phyloP scores from a whole-genome alignment of 108 stramenopile genomes.

The Skeletonema marinoi region DNA sequence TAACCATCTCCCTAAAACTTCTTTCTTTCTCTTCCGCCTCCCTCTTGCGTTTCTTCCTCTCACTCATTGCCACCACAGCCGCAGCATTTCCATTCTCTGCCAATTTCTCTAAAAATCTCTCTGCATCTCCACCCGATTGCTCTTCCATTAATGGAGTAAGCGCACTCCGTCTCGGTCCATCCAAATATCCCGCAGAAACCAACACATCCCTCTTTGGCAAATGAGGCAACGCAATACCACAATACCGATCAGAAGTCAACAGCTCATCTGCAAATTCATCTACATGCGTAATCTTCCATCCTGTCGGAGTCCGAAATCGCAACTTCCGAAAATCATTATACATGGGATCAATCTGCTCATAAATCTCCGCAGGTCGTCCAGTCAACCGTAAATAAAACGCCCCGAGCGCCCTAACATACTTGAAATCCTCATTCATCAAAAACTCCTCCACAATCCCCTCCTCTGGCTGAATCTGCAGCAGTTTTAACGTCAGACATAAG shows the following conservation, averaged over 20 bases:
- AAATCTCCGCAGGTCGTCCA: slow-evolving; percentile 93
- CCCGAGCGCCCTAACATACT: slow-evolving; percentile 94
- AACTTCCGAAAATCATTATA: slow-evolving; percentile 90
- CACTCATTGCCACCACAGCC: slow-evolving; percentile 46
- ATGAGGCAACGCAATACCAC: slow-evolving; percentile 92
- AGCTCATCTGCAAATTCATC: slow-evolving; percentile 93
- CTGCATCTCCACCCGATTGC: slow-evolving; percentile 50
- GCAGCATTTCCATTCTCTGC: slow-evolving; percentile 56
- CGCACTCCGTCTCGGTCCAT: slow-evolving; percentile 63
- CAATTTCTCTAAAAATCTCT: slow-evolving; percentile 63
- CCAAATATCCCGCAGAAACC: slow-evolving; percentile 76
- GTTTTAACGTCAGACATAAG: slow-evolving; percentile 92
- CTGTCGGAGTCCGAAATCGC: slow-evolving; percentile 56
- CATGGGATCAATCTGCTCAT: slow-evolving; percentile 89
- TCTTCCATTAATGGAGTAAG: slow-evolving; percentile 51
- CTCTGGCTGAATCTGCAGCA: slow-evolving; percentile 96
- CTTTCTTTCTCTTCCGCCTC: slow-evolving; percentile 21
- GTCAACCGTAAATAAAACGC: slow-evolving; percentile 95
- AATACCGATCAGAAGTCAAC: slow-evolving; percentile 72
- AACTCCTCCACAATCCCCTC: slow-evolving; percentile 90
- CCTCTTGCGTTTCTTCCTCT: slow-evolving; percentile 42
- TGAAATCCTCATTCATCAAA: slow-evolving; percentile 94
- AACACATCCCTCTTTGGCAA: slow-evolving; percentile 82
- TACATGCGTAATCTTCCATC: slow-evolving; percentile 89
- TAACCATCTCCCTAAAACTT: slow-evolving; percentile 12